Base-by-base conservation (phyloP, 768 basidiomycete genomes). In the Mycena floridula region DNA sequence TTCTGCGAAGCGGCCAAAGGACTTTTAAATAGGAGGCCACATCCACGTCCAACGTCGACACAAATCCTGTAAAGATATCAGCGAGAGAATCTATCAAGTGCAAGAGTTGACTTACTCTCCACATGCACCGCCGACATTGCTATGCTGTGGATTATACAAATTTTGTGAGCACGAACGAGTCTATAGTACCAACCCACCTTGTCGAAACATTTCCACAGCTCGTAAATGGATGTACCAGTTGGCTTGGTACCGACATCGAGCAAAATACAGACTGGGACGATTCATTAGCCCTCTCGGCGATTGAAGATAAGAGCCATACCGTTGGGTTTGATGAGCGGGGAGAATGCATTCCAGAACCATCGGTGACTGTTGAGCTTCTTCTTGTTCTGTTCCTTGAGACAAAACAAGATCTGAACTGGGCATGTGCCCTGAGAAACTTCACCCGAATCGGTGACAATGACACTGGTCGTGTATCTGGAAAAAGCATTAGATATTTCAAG, bases 331-430 rank as follows among this genome's bases (percentile, higher is more conserved):
- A 95, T 76, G 45, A 94, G 70, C 21, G 92, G 89, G 18, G 89
- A 88, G 51, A 95, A 89, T 0, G 89, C 93, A 57, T 96, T 96
- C 76, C 96, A 95, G 73, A 95, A 95, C 93, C 93, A 96, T 16
- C 93, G 78, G 57, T 96, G 92, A 54, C 85, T 88, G 69, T 95
- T 95, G 54, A 95, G 74, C 62, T 96, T 95, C 74, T 95, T 94
- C 74, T 92, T 92, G 74, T 94, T 96, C 68, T 90, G 88, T 61
- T 94, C 91, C 64, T 94, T 94, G 56, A 94, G 68, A 58, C 90
- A 92, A 69, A 93, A 93, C 37, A 98, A 69, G 53, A 89, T 74
- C 63, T 93, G 94, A 47, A 90, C 80, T 1, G 92, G 83, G 55
- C 86, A 89, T 1, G 76, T 65, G n/a, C 82, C 77, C 41, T 74